phyloP scores from a whole-genome alignment of 2,329 filamentous ascomycete genomes.

The Colletotrichum orbiculare region DNA sequence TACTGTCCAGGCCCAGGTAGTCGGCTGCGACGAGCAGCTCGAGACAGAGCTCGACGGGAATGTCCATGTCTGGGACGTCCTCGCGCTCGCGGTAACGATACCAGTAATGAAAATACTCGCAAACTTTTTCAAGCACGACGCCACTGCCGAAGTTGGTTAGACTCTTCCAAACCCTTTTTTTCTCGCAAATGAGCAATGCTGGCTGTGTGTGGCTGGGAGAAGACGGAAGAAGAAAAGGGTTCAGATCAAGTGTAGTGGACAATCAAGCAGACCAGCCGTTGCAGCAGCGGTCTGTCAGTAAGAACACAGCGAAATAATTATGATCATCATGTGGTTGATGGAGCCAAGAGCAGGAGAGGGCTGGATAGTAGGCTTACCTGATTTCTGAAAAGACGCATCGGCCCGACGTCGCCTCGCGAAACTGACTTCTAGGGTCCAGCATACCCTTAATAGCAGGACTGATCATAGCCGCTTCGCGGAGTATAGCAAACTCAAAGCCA shows the following conservation, averaged over 20 bases:
- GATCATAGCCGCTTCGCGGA: constrained; percentile 76
- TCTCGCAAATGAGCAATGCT: constrained; percentile 4
- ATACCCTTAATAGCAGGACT: constrained; percentile 80
- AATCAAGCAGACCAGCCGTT: constrained; percentile 60
- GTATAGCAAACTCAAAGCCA: constrained; percentile 80
- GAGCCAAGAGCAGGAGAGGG: constrained; percentile 12
- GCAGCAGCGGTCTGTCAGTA: constrained; percentile 57
- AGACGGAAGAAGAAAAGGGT: constrained; percentile 36
- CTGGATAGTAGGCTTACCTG: constrained; percentile 64
- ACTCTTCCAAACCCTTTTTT: constrained; percentile 24
- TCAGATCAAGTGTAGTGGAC: constrained; percentile 75
- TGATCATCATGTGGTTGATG: constrained; percentile 39
- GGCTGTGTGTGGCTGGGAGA: constrained; percentile 23
- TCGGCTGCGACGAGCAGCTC: constrained; percentile 83
- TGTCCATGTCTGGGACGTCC: constrained; percentile 83
- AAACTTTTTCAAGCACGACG: constrained; percentile 81
- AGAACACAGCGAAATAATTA: constrained; percentile 54
- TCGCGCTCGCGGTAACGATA: constrained; percentile 76
- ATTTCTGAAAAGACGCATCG: constrained; percentile 78
- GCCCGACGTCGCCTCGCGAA: constrained; percentile 72
- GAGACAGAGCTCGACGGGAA: constrained; percentile 81
- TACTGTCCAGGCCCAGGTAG: constrained; percentile 77
- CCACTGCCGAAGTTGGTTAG: constrained; percentile 60
- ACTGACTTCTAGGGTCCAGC: constrained; percentile 76
- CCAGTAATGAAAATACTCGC: constrained; percentile 87